Base-by-base conservation (phyloP, 768 basidiomycete genomes). In the Nevesoporus exiguus region DNA sequence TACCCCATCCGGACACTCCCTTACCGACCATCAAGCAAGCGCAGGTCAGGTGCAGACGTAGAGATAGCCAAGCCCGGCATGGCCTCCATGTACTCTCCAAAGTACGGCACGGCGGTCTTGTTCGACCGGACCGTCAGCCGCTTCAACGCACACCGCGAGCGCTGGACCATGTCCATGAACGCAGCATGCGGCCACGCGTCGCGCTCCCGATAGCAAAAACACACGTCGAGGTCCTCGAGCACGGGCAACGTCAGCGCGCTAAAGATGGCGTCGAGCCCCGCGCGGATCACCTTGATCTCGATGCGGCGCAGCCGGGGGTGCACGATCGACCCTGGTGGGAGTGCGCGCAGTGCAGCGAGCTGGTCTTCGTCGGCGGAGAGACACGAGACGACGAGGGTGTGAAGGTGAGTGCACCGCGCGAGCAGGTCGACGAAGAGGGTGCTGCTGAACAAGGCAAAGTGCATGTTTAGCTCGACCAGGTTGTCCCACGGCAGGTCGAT, bases 151-250 rank as follows among this genome's bases (percentile, higher is more conserved):
- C 66, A 69, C 5, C 56, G 57, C 14, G 68, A 70, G 5, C 69
- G 64, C 6, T 15, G 15, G 5, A 70, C 8, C 51, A 70, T 61
- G 19, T 54, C 58, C 46, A 61, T 31, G 25, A 70, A 70, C 24
- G 63, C 31, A 0, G 45, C 33, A 8, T 70, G 69, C 1, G 69
- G 69, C 69, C 69, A 70, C 3, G 41, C 25, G 19, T 70, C 60
- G 29, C 61, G 61, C 31, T 68, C 70, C 10, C 64, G 64, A 37
- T 59, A 66, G 22, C 66, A 70, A 41, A 72, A 70, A 24, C 64
- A 68, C 7, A 70, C 43, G 21, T 72, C 69, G 25, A 70, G 57
- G 25, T 71, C 70, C 19, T 70, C 66, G 24, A 70, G 61, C 11
- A 58, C 61, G 13, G 69, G 68, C 27, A 70, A 45, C 0, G 59